A percentile compares a stretch with the other conserved stretches of the same genome.
Conservation (phyloP, 495 filamentous ascomycete genomes). For the Trichoderma reesei region DNA sequence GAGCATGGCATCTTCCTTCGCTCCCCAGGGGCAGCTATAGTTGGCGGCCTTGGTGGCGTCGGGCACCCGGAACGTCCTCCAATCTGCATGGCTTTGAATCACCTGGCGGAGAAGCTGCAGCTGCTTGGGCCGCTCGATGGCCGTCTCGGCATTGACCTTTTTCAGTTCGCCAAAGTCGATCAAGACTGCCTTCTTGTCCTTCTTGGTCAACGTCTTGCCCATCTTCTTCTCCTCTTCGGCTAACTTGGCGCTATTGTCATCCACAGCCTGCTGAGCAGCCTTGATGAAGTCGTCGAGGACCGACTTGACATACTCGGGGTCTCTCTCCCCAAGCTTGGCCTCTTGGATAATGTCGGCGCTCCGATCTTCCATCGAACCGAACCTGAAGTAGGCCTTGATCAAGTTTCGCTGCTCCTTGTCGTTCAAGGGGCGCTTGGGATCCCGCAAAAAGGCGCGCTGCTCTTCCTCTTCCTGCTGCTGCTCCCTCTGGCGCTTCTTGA, state of each 20-base stretch:
- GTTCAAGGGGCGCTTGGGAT: slow-evolving; percentile 76
- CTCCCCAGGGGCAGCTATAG: slow-evolving; percentile 84
- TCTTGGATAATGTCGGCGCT: slow-evolving; percentile 78
- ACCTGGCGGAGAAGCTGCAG: slow-evolving; percentile 74
- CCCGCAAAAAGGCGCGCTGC: slow-evolving; percentile 48
- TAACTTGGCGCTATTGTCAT: slow-evolving; percentile 55
- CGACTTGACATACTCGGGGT: slow-evolving; percentile 61
- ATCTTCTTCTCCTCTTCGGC: slow-evolving; percentile 63
- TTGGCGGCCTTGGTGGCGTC: slow-evolving; percentile 80
- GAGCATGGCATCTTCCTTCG: slow-evolving; percentile 93
- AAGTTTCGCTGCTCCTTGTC: slow-evolving; percentile 90
- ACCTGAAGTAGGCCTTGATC: slow-evolving; percentile 75
- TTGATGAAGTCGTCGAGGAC: slow-evolving; percentile 44
- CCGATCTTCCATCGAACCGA: slow-evolving; percentile 77
- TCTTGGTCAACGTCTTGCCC: slow-evolving; percentile 75
- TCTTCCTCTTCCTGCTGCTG: slow-evolving; percentile 54
- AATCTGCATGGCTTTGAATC: slow-evolving; percentile 51
- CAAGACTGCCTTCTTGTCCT: slow-evolving; percentile 90
- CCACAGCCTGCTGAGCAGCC: slow-evolving; percentile 56
- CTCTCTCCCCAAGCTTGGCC: slow-evolving; percentile 69
- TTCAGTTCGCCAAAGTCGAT: slow-evolving; percentile 89
- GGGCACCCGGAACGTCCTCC: slow-evolving; percentile 70
- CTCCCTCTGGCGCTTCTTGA: slow-evolving; percentile 84
- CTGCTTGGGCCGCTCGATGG: slow-evolving; percentile 79
- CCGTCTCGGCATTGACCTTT: slow-evolving; percentile 88